These are phyloP conservation scores for Ustilago loliicola DNA, from an alignment of 1,284 basidiomycete genomes.

Conservation along the genomic window DNA sequence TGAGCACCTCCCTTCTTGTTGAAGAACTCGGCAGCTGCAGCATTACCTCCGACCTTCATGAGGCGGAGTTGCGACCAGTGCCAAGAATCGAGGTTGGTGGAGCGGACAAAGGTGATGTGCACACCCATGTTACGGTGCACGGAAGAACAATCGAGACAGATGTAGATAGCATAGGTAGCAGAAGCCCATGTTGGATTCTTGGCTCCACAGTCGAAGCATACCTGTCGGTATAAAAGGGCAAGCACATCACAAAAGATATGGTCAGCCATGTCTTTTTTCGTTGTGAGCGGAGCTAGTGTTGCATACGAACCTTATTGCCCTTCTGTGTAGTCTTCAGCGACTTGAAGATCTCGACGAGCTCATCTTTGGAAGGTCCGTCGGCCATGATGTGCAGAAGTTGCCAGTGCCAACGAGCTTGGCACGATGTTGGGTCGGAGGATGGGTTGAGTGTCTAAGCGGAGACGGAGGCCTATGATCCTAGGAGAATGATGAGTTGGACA, in stretches of 20 bases:
- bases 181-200: constrained; percentile 98
- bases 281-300: neutral
- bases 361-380: constrained; percentile 64
- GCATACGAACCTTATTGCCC: constrained; percentile 57
- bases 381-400: constrained; percentile 39
- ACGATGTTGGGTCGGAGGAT: neutral
- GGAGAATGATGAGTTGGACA: neutral
- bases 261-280: constrained; percentile 4
- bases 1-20: constrained; percentile 83
- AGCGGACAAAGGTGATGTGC: constrained; percentile 96
- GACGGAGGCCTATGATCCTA: neutral
- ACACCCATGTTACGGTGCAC: constrained; percentile 97
- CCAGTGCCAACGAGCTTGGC: neutral
- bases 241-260: neutral
- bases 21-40: constrained; percentile 89
- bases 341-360: constrained; percentile 70
- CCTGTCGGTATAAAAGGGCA: constrained; percentile 73
- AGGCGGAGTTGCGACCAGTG: constrained; percentile 88
- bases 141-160: constrained; percentile 96
- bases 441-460: neutral
- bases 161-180: constrained; percentile 95
- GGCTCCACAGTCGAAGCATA: constrained; percentile 95
- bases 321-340: constrained; percentile 62
- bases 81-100: constrained; percentile 97
- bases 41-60: constrained; percentile 97